These are phyloP conservation scores for Lentinula boryana DNA, from an alignment of 768 basidiomycete species.

Conservation along the genomic window DNA sequence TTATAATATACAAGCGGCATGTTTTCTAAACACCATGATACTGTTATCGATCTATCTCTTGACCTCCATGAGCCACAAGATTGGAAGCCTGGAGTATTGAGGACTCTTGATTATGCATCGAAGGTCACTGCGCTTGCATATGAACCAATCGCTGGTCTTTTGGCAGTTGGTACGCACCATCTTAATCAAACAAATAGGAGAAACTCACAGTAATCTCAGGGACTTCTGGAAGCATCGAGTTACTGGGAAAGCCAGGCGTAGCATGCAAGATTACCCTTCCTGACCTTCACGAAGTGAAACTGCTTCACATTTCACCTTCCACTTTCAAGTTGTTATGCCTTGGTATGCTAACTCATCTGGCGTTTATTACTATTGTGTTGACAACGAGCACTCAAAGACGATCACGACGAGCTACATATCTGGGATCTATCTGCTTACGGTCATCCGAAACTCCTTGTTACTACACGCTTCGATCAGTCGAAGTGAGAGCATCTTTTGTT, in stretches of 20 bases:
- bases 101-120: slow-evolving; percentile 41
- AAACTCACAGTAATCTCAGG: slow-evolving; percentile 31
- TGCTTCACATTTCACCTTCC: slow-evolving; percentile 55
- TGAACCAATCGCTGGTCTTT: slow-evolving; percentile 53
- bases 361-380: neutral
- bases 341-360: slow-evolving; percentile 32
- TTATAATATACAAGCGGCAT: slow-evolving; percentile 16
- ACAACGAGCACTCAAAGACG: slow-evolving; percentile 30
- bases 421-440: slow-evolving; percentile 54
- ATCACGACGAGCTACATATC: slow-evolving; percentile 46
- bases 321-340: slow-evolving; percentile 53
- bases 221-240: slow-evolving; percentile 53
- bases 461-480: slow-evolving; percentile 41
- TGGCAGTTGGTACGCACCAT: slow-evolving; percentile 47
- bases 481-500: slow-evolving; percentile 24
- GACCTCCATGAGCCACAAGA: slow-evolving; percentile 50
- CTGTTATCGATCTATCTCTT: slow-evolving; percentile 45
- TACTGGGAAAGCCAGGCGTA: slow-evolving; percentile 69
- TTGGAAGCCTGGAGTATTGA: slow-evolving; percentile 50
- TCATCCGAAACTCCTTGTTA: slow-evolving; percentile 44
- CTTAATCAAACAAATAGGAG: slow-evolving; percentile 2
- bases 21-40: slow-evolving; percentile 33
- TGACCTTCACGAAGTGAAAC: slow-evolving; percentile 40
- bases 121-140: slow-evolving; percentile 48
- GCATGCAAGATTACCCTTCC: slow-evolving; percentile 42